Evolutionary conservation across 2,329 filamentous ascomycete genomes (phyloP), one percentile per base, ranked within the genome.

Genomic region (Paracorniculantispora psalliotae): DNA sequence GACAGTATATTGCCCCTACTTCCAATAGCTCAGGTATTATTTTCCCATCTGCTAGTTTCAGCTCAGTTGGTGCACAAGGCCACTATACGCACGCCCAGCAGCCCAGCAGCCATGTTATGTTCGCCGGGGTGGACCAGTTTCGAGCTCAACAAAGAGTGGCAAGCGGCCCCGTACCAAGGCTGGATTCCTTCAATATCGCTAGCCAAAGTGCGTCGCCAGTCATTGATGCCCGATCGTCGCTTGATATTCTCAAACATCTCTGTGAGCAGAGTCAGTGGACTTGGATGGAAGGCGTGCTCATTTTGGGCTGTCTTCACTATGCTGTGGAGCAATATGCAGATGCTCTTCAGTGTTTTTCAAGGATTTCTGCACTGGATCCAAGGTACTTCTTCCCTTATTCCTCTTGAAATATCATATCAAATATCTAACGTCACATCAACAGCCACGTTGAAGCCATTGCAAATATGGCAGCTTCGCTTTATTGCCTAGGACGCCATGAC

Each of bases 361-460:
- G 86, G 63, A 82, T 87, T 61, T 74, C 81, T 44, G 72, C 73
- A 46, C 65, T 87, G 54, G 81, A 87, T 67, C 71, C 79, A 49
- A 81, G 76, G 84, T 86, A 74, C 17, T 59, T 30, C 12, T 57
- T 46, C 57, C 43, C n/a, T 23, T 13, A n/a, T 52, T 57, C 26
- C 8, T 28, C 35, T 23, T 12, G 9, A 48, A 26, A 25, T 21
- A 1, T 21, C 21, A 4, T 35, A 21, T 21, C 21, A 2, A 9
- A 12, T 56, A 51, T 51, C 47, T 51, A 37, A 58, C 37, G 35
- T 15, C 44, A 39, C n/a, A 5, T 33, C 39, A n/a, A 61, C 66
- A 91, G 88, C 66, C 91, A 97, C 71, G 89, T 97, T 51, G 94
- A 99, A 76, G 92, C 93, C 23, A 88, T 94, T 46, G 96, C 93